These are phyloP conservation scores for Aristolochia contorta DNA, from an alignment of 164 flowering plant species.

Conservation along the genomic window DNA sequence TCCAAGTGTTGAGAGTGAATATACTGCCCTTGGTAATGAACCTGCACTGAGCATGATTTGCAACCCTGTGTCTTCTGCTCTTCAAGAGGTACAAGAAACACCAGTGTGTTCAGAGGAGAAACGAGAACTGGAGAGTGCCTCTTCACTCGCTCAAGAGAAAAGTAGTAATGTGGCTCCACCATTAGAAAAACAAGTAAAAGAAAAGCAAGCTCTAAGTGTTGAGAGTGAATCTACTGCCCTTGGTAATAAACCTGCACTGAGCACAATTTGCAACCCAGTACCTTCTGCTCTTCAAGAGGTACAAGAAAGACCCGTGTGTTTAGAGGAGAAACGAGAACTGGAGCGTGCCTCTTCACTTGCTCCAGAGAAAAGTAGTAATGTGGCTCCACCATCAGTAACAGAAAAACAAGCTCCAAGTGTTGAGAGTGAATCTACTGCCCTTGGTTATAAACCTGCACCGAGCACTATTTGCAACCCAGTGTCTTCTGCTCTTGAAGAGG, in stretches of 20 bases:
- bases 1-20: conserved; percentile 4
- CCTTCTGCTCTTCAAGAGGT: conserved; percentile 11
- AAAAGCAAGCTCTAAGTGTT: background rate
- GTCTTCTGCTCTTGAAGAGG: no score
- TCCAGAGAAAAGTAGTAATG: background rate
- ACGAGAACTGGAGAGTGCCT: background rate
- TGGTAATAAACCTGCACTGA: no score
- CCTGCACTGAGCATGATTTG: background rate
- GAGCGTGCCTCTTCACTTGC: background rate
- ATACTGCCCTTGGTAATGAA: conserved; percentile 1
- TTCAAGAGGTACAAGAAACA: no score
- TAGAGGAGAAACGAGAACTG: conserved; percentile 4
- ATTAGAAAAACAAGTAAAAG: conserved; percentile 1
- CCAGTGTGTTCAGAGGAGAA: background rate
- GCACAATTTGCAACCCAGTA: no score
- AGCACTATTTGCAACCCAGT: background rate
- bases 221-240: conserved; percentile 3
- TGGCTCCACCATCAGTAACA: background rate
- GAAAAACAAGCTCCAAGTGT: background rate
- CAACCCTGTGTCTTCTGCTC: no score
- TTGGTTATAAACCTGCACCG: conserved; percentile 1
- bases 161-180: background rate
- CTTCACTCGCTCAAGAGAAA: background rate
- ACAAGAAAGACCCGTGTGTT: conserved; percentile 1
- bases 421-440: conserved; percentile 3